Percentiles rank a stretch among this genome's conserved stretches.
These are phyloP conservation scores for Myrmaecium sp. DNA, from an alignment of 2,329 filamentous ascomycete genomes.

Conservation along the genomic window DNA sequence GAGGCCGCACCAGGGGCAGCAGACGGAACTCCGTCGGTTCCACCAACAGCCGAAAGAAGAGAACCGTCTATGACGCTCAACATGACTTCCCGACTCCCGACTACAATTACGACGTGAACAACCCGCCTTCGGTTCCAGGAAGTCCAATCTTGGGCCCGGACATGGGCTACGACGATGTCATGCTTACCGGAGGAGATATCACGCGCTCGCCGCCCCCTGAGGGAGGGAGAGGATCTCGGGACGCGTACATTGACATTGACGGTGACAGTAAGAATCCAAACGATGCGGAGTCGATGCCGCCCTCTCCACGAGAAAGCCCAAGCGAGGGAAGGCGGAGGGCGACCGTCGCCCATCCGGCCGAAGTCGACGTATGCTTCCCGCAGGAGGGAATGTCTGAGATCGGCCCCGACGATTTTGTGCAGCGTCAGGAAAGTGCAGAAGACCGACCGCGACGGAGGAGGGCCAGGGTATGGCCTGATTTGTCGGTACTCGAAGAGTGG, in stretches of 20 bases:
- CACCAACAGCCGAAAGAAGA: slow-evolving; percentile 15
- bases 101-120: slow-evolving; percentile 44
- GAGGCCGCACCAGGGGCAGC: slow-evolving; percentile 12
- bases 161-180: slow-evolving; percentile 41
- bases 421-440: slow-evolving; percentile 28
- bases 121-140: slow-evolving; percentile 44
- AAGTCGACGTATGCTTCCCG: slow-evolving; percentile 89
- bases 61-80: slow-evolving; percentile 6
- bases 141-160: slow-evolving; percentile 38
- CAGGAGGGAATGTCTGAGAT: slow-evolving; percentile 63
- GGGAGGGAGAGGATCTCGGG: slow-evolving; percentile 13
- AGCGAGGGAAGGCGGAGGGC: not conserved
- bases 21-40: slow-evolving; percentile 15
- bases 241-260: slow-evolving; percentile 35
- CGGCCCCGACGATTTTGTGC: slow-evolving; percentile 54
- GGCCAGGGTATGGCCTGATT: slow-evolving; percentile 64
- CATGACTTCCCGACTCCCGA: slow-evolving; percentile 16
- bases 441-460: slow-evolving; percentile 25
- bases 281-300: slow-evolving; percentile 27
- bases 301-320: slow-evolving; percentile 9
- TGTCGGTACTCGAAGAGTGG: slow-evolving; percentile 76
- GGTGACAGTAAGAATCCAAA: slow-evolving; percentile 31
- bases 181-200: slow-evolving; percentile 54
- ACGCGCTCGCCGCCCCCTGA: slow-evolving; percentile 14
- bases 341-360: slow-evolving; percentile 36